Conservation (phyloP, 2,329 filamentous ascomycete genomes). For the Chaetomium olivaceum region DNA sequence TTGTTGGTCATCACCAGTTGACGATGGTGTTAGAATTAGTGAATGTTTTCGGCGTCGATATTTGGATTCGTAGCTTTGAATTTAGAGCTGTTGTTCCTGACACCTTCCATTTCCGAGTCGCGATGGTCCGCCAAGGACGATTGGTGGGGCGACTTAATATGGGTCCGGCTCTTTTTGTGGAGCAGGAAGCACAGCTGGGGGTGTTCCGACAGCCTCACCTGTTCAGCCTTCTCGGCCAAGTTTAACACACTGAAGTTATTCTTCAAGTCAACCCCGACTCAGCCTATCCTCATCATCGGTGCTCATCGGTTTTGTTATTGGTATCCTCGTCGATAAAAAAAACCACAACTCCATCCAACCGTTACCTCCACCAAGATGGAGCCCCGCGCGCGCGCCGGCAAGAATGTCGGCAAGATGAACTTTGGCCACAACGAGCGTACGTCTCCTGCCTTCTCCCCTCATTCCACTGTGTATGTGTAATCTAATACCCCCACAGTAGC, state of each 20-base stretch:
- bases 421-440: slow-evolving; percentile 71
- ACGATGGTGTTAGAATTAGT: not conserved
- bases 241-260: not conserved
- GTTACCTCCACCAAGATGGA: slow-evolving; percentile 57
- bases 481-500: slow-evolving; percentile 53
- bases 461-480: not conserved
- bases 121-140: not conserved
- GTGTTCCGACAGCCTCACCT: not conserved
- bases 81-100: not conserved
- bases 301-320: no score
- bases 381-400: slow-evolving; percentile 72
- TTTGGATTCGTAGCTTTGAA: not conserved
- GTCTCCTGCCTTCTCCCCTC: slow-evolving; percentile 32
- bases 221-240: not conserved
- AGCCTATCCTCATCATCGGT: not conserved
- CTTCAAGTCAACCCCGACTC: not conserved
- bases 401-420: slow-evolving; percentile 82
- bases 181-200: slow-evolving; percentile 1
- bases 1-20: not conserved
- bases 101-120: slow-evolving; percentile 1
- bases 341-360: not conserved
- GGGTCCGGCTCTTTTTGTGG: slow-evolving; percentile 8
- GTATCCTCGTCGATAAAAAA: not conserved
- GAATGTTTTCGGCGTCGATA: not conserved
- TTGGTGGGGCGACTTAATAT: not conserved